phyloP scores from a whole-genome alignment of 495 filamentous ascomycete species.

The Amphirosellinia nigrospora region DNA sequence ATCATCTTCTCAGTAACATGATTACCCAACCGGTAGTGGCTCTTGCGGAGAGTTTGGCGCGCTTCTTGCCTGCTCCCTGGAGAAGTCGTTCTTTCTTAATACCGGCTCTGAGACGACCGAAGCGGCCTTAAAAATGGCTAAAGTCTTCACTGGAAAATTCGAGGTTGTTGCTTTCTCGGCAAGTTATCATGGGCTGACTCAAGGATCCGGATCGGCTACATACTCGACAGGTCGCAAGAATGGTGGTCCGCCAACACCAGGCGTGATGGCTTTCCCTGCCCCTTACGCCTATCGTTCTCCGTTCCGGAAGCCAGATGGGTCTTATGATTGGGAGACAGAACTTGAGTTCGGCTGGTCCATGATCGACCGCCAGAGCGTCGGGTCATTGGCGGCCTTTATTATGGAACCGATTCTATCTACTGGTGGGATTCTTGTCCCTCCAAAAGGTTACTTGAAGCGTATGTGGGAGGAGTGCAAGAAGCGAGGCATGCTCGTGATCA shows the following conservation, averaged over 20 bases:
- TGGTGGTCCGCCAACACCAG: constrained; percentile 48
- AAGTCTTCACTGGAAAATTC: constrained; percentile 61
- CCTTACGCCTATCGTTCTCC: constrained; percentile 61
- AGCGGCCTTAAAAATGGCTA: constrained; percentile 62
- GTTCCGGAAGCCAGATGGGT: constrained; percentile 56
- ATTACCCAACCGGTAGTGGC: constrained; percentile 57
- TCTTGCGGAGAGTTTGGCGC: constrained; percentile 52
- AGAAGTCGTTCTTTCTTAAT: constrained; percentile 61
- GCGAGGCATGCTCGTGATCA: constrained; percentile 59
- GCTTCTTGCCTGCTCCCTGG: constrained; percentile 53
- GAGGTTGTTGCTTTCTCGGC: constrained; percentile 54
- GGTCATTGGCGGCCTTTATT: constrained; percentile 62
- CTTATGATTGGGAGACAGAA: constrained; percentile 64
- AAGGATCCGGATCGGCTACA: constrained; percentile 3
- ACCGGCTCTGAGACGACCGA: constrained; percentile 63
- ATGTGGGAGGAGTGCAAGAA: constrained; percentile 55
- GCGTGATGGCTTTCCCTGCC: constrained; percentile 37
- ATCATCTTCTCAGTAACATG: constrained; percentile 63
- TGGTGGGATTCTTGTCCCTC: constrained; percentile 56
- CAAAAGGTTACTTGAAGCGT: constrained; percentile 53
- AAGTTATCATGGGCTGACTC: constrained; percentile 8
- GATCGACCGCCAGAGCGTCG: constrained; percentile 58
- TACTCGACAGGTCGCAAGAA: constrained; percentile 55
- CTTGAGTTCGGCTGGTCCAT: constrained; percentile 60
- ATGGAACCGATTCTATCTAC: constrained; percentile 61